phyloP scores from a whole-genome alignment of 805 yeast genomes.

The Candida schatavii region DNA sequence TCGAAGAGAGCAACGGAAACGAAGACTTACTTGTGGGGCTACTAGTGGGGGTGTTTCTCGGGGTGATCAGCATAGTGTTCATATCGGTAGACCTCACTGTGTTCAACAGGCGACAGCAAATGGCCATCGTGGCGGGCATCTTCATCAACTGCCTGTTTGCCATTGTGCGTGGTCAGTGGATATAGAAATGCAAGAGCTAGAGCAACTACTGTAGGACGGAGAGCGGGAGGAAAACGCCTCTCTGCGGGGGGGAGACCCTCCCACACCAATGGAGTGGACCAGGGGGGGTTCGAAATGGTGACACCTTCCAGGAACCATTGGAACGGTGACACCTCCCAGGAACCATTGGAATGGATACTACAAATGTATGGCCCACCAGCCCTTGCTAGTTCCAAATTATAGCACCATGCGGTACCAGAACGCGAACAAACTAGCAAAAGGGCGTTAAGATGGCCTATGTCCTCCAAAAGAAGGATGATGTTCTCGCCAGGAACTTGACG shows the following conservation, averaged over 20 bases:
- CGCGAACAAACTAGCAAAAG: constrained; percentile 29
- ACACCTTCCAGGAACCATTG: too few species aligned
- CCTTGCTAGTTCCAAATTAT: constrained; percentile 33
- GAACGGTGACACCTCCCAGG: too few species aligned
- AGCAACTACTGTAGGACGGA: too few species aligned
- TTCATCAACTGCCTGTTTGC: constrained; percentile 68
- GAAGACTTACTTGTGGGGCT: constrained; percentile 70
- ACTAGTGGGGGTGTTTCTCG: constrained; percentile 70
- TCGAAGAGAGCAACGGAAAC: constrained; percentile 40
- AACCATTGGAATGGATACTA: too few species aligned
- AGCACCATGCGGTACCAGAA: constrained; percentile 12
- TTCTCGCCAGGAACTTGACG: constrained; percentile 51
- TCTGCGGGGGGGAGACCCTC: too few species aligned
- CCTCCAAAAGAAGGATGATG: constrained; percentile 32
- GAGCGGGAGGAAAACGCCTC: too few species aligned
- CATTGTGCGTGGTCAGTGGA: constrained; percentile 48
- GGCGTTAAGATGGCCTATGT: constrained; percentile 46
- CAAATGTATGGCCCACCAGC: constrained; percentile 46
- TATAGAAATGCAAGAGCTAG: constrained; percentile 18
- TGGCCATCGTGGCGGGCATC: constrained; percentile 72
- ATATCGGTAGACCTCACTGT: constrained; percentile 57
- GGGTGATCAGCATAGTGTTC: constrained; percentile 61
- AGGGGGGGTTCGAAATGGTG: too few species aligned
- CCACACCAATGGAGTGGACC: too few species aligned
- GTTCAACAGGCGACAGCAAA: constrained; percentile 59